These are phyloP conservation scores for Xerocomellus chrysenteron DNA, from an alignment of 768 basidiomycete species.

Conservation along the genomic window DNA sequence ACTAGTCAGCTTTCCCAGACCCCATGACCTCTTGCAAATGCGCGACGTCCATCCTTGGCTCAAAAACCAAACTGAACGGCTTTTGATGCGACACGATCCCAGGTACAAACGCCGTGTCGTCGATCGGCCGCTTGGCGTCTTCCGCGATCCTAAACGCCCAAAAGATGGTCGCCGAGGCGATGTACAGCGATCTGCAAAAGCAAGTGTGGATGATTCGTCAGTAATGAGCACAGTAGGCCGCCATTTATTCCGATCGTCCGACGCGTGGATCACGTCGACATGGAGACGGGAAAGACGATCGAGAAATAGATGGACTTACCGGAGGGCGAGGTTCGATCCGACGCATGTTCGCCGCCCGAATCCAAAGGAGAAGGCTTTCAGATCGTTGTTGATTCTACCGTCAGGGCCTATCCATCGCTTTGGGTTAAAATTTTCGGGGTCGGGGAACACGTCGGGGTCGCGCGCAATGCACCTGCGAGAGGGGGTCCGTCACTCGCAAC, in stretches of 20 bases:
- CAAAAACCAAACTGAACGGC: constrained; percentile 57
- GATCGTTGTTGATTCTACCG: constrained; percentile 46
- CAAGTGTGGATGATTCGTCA: neutral
- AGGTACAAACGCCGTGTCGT: constrained; percentile 60
- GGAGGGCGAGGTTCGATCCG: constrained; percentile 23
- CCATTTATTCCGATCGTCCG: neutral
- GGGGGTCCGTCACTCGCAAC: neutral
- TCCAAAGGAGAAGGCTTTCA: constrained; percentile 53
- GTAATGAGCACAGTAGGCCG: neutral
- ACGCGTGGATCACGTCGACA: no score
- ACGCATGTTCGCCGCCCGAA: constrained; percentile 43
- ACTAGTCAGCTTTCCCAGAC: no score
- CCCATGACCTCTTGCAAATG: constrained; percentile 15
- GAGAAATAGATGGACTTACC: constrained; percentile 12
- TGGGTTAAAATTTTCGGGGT: constrained; percentile 52
- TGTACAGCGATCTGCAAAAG: constrained; percentile 51
- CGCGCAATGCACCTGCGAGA: constrained; percentile 22
- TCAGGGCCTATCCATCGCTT: constrained; percentile 51
- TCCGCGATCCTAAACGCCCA: constrained; percentile 59
- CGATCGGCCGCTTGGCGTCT: constrained; percentile 53
- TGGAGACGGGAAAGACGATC: neutral
- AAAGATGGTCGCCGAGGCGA: constrained; percentile 60
- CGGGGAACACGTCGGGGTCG: constrained; percentile 26
- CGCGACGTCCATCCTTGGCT: constrained; percentile 38
- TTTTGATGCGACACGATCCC: constrained; percentile 62